Percentiles rank a stretch among this genome's conserved stretches.
Conservation (phyloP, 441 rosid genomes). For the Viola pubescens region DNA sequence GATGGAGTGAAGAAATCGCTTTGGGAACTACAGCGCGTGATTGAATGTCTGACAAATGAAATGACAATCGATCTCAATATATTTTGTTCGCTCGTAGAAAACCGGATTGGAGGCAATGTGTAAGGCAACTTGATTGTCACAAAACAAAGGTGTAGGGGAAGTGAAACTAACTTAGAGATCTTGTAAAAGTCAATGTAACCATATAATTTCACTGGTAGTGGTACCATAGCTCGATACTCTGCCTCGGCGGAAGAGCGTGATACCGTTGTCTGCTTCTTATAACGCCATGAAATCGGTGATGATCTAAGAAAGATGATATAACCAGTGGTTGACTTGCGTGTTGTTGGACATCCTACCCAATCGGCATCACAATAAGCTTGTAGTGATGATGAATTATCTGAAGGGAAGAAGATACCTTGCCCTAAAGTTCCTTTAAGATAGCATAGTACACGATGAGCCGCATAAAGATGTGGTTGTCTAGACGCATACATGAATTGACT, state of each 20-base stretch:
- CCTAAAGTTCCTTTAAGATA: background rate
- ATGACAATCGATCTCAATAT: too few relatives aligned
- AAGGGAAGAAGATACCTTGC: background rate
- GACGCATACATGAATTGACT: background rate
- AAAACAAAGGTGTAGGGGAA: too few relatives aligned
- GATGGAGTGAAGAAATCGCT: background rate
- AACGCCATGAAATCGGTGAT: background rate
- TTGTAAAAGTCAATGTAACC: too few relatives aligned
- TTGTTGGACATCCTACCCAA: background rate
- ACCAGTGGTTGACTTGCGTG: background rate
- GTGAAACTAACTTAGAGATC: too few relatives aligned
- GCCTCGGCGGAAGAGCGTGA: background rate
- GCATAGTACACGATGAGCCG: background rate
- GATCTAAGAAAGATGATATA: background rate
- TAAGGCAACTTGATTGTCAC: too few relatives aligned
- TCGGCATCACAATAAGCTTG: background rate
- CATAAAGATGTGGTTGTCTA: background rate
- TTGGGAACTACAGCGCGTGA: too few relatives aligned
- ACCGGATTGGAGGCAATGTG: too few relatives aligned
- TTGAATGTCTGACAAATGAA: too few relatives aligned
- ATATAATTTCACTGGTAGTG: too few relatives aligned
- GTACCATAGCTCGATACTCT: background rate
- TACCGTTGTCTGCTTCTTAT: background rate
- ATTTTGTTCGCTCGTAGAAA: too few relatives aligned
- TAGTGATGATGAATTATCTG: background rate